These are phyloP conservation scores for Coprinopsis cinerea DNA, from an alignment of 768 basidiomycete genomes.

Conservation along the genomic window DNA sequence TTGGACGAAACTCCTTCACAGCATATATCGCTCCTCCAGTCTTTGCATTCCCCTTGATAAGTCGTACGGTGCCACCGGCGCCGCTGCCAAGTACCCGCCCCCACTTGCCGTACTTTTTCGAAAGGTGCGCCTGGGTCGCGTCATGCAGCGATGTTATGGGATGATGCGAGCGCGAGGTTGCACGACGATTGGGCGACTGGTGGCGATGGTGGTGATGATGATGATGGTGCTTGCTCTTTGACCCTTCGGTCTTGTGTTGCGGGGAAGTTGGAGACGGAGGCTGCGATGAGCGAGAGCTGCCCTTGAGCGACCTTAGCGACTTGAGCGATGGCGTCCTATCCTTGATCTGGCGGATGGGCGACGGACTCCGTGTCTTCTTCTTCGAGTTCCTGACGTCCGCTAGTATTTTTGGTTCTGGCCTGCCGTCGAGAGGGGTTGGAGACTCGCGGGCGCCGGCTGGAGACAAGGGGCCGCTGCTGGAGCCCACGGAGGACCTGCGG, in stretches of 20 bases:
- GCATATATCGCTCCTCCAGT: conserved; percentile 83
- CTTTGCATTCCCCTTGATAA: conserved; percentile 85
- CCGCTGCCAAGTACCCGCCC: conserved; percentile 92
- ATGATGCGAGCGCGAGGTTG: conserved; percentile 18
- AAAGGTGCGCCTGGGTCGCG: conserved; percentile 83
- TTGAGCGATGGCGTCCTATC: conserved; percentile 36
- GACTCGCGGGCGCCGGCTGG: conserved; percentile 2
- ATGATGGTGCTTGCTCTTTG: conserved; percentile 19
- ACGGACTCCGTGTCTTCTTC: conserved; percentile 16
- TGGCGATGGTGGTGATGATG: conserved; percentile 13
- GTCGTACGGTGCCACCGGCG: conserved; percentile 95
- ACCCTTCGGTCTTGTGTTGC: too few species aligned
- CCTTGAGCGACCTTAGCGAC: too few species aligned
- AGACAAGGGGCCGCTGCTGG: conserved; percentile 6
- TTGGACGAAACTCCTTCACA: conserved; percentile 95
- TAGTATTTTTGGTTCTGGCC: conserved; percentile 14
- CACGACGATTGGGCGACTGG: conserved; percentile 16
- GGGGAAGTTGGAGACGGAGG: conserved; percentile 20
- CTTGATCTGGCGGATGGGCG: conserved; percentile 34
- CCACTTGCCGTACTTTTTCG: conserved; percentile 99
- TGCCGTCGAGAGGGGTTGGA: conserved; percentile 13
- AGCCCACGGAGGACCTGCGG: conserved; percentile 6
- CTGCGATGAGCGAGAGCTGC: conserved; percentile 11
- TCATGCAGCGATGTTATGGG: conserved; percentile 62
- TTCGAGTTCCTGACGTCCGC: conserved; percentile 16